A percentile compares a stretch with the other conserved stretches of the same genome.
These are phyloP conservation scores for Arthrocladium fulminans DNA, from an alignment of 2,329 filamentous ascomycete species.

Conservation along the genomic window DNA sequence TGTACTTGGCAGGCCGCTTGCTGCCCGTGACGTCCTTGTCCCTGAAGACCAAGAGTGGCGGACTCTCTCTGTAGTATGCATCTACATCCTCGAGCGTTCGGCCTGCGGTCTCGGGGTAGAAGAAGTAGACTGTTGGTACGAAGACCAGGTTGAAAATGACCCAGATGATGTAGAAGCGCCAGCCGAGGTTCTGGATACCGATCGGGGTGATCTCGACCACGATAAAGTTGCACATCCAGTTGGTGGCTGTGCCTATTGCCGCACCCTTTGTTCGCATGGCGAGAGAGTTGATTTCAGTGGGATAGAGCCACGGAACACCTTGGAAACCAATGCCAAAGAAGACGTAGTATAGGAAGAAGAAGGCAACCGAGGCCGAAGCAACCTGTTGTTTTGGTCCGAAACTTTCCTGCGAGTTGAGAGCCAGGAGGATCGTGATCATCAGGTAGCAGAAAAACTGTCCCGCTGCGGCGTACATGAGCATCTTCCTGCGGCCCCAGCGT, in stretches of 20 bases:
- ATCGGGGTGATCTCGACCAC: slow-evolving; percentile 39
- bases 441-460: slow-evolving; percentile 46
- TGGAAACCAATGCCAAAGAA: slow-evolving; percentile 46
- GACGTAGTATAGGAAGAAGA: slow-evolving; percentile 48
- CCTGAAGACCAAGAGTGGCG: slow-evolving; percentile 37
- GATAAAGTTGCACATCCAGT: slow-evolving; percentile 35
- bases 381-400: slow-evolving; percentile 20
- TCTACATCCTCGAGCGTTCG: slow-evolving; percentile 30
- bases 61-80: slow-evolving; percentile 31
- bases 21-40: slow-evolving; percentile 41
- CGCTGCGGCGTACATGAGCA: slow-evolving; percentile 50
- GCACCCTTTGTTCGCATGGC: slow-evolving; percentile 43
- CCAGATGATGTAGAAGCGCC: slow-evolving; percentile 40
- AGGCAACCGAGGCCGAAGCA: slow-evolving; percentile 35
- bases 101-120: slow-evolving; percentile 30
- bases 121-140: slow-evolving; percentile 39
- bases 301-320: slow-evolving; percentile 40
- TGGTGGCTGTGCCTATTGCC: slow-evolving; percentile 42
- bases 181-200: slow-evolving; percentile 33
- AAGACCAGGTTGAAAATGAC: slow-evolving; percentile 39
- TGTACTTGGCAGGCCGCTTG: slow-evolving; percentile 40
- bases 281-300: slow-evolving; percentile 43
- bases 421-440: slow-evolving; percentile 44
- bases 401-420: slow-evolving; percentile 34
- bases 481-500: slow-evolving; percentile 47